Evolutionary conservation across 2,329 filamentous ascomycete species (phyloP), one percentile per base, ranked within the genome.

Genomic region (Penicillium sp.): DNA sequence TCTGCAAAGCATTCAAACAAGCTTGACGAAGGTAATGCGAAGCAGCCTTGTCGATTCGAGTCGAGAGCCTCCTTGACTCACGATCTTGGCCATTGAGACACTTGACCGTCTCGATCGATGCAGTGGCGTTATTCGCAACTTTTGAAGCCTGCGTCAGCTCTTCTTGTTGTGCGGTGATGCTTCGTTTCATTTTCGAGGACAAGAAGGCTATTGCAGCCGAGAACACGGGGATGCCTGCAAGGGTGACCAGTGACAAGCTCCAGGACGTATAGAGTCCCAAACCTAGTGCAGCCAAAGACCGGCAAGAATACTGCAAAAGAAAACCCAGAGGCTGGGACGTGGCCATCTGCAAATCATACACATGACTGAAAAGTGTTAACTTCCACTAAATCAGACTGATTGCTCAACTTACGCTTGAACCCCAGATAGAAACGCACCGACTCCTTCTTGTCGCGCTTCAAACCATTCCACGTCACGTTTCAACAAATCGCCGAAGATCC

Each of bases 61-160:
- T 59, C 1, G 67, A 62, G 56, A 93, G 95, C 47, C 78, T 77
- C 54, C 73, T 73, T 1, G 76, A 62, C 59, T 94, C 89, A 8
- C 80, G 69, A 9, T 75, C 73, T 53, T 87, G 76, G 0, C 82
- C 85, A 50, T 90, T 89, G 65, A 84, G 89, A 35, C 80, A 82
- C 59, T 95, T 95, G 55, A 96, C 86, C 0, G 85, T 77, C 44
- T 94, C 86, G 26, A 95, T 90, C 2, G 78, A 80, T 1, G 72
- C 70, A 7, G 93, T 74, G 0, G 85, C 80, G 8, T 79, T 82
- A 7, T 77, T 80, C 1, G 80, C 76, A 38, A 80, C 71, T 54
- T 86, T 90, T 0, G 87, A 81, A 0, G 86, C 85, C 32, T 73
- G 67, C 2, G 77, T 76, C 0, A 95, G 73, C 39, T 81, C 75